Evolutionary conservation across 108 stramenopile genomes (phyloP).

Genomic region (Parietichytrium sp.): DNA sequence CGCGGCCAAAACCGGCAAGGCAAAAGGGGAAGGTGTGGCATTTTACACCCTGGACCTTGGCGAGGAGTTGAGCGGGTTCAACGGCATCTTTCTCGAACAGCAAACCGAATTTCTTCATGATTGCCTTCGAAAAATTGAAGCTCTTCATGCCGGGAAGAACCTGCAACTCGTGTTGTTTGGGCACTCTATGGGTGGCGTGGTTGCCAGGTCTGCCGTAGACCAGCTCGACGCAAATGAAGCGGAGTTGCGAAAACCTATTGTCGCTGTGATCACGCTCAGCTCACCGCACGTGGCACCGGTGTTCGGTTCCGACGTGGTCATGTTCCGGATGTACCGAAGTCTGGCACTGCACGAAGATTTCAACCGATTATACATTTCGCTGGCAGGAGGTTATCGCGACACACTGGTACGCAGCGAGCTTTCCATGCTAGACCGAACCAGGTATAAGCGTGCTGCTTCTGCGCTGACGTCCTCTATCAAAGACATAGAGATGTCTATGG

Average conservation of each 20-base stretch:
- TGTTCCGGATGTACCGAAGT: not conserved
- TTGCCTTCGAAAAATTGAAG: not conserved
- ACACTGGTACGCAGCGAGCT: not conserved
- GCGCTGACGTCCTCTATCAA: not conserved
- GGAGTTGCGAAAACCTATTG: too few species aligned
- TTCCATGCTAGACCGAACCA: not conserved
- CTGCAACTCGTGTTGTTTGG: not conserved
- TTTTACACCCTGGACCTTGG: slow-evolving; percentile 17
- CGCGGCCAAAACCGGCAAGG: not conserved
- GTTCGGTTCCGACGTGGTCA: not conserved
- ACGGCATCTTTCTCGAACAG: slow-evolving; percentile 8
- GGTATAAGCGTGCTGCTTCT: not conserved
- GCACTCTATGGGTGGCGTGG: slow-evolving; percentile 31
- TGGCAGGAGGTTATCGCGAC: slow-evolving; percentile 30
- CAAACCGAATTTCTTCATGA: slow-evolving; percentile 11
- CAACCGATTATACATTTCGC: not conserved
- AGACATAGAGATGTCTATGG: not conserved
- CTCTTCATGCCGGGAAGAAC: not conserved
- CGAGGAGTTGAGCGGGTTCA: not conserved
- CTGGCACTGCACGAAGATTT: not conserved
- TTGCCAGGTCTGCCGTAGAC: too few species aligned
- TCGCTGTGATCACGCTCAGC: not conserved
- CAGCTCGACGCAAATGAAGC: too few species aligned
- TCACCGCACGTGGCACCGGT: not conserved
- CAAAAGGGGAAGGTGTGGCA: not conserved